These are phyloP conservation scores for Apiotrichum mycotoxinovorans DNA, from an alignment of 1,284 basidiomycete species.

Conservation along the genomic window DNA sequence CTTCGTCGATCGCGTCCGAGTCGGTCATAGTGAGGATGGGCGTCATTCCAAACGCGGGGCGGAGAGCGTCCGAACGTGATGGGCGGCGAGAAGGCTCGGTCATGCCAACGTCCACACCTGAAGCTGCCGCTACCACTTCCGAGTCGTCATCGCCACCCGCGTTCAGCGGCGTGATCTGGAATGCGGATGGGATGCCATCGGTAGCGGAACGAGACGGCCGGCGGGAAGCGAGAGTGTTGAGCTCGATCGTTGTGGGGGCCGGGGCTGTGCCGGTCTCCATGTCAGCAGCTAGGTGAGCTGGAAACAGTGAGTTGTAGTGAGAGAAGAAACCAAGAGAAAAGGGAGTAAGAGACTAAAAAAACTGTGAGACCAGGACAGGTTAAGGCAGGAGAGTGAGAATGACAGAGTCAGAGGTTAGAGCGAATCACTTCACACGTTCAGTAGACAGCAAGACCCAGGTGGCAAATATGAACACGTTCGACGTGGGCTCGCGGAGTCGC, in stretches of 20 bases:
- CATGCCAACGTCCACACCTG: neutral
- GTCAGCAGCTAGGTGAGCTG: neutral
- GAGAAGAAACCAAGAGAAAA: too few relatives aligned
- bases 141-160: neutral
- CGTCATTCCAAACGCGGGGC: neutral
- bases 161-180: slow-evolving; percentile 1
- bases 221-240: neutral
- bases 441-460: too few relatives aligned
- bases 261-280: neutral
- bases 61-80: neutral
- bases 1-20: neutral
- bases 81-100: neutral
- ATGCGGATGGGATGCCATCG: neutral
- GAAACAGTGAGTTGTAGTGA: too few relatives aligned
- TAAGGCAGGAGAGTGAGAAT: too few relatives aligned
- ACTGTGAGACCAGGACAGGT: too few relatives aligned
- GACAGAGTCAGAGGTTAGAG: too few relatives aligned
- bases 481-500: too few relatives aligned
- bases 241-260: neutral
- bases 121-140: neutral
- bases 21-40: neutral
- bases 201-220: neutral
- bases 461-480: too few relatives aligned
- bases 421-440: too few relatives aligned
- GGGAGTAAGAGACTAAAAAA: too few relatives aligned